Evolutionary conservation across 441 rosid genomes (phyloP), one percentile per base, ranked within the genome.

Genomic region (Euphorbia celastroides): DNA sequence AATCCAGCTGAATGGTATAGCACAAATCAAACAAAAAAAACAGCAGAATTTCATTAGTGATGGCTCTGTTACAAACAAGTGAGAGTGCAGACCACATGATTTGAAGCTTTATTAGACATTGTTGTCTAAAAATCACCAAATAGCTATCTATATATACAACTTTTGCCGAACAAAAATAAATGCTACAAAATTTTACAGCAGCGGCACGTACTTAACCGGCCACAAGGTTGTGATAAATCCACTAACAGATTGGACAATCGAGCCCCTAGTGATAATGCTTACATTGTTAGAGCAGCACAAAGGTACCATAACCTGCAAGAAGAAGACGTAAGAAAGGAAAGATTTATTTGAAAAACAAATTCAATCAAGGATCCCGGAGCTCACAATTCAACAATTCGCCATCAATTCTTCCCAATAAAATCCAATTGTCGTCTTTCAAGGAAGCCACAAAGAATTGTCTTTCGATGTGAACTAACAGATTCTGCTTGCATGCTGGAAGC

Each of bases 241-340:
- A 50, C 64, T 25, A 41, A 63, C 74, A 71, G 63, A 60, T 23
- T 46, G 31, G 38, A 52, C 55, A 51, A 28, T 41, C 55, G 55
- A 65, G 10, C 31, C n/a, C 12, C 11, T 0, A 12, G 50, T 16
- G 67, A 48, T 59, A 32, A 41, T 5, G 26, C 20, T 16, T 27
- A 25, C 60, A 19, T 62, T 9, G 8, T 28, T 7, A 9, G 22
- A 5, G 23, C 31, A 36, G 41, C n/a, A 5, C 17, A 20, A 64
- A 31, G 58, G 7, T 34, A 25, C 22, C n/a, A 56, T 2, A 70
- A 50, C 48, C 48, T 17, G 46, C 46, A 42, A 57, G 32, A 17
- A 30, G 30, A 42, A 56, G 27, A 68, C 12, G 26, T 34, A 20
- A 6, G 2, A 25, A 25, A 60, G n/a, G 17, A 3, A 32, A 20